Evolutionary conservation across 345 rosid genomes (phyloP).

Genomic region (Corymbia maculata): DNA sequence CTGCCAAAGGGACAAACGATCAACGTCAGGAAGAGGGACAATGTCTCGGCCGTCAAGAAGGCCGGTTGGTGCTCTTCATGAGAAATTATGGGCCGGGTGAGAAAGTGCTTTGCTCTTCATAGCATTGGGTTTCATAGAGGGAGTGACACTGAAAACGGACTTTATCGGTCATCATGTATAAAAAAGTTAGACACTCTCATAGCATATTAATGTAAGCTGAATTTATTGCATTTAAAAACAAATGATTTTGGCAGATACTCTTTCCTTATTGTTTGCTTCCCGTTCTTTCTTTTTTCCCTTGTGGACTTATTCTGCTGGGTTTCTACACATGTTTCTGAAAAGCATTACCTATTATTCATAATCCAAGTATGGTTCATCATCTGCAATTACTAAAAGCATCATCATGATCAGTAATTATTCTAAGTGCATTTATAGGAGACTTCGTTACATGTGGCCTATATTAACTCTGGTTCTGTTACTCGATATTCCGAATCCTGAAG

Average conservation of each 20-base stretch:
- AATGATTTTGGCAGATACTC: background rate
- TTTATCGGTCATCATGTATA: background rate
- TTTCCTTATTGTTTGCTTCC: background rate
- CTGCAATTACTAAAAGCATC: background rate
- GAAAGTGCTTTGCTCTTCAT: background rate
- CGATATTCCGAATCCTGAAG: background rate
- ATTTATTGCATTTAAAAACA: background rate
- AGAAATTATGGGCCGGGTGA: background rate
- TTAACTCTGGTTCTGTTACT: background rate
- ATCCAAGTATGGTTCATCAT: background rate
- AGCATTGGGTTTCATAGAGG: background rate
- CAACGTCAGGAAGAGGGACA: slow-evolving; percentile 48
- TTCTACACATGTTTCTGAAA: background rate
- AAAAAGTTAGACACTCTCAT: background rate
- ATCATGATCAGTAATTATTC: background rate
- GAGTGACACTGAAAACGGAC: background rate
- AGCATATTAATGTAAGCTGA: background rate
- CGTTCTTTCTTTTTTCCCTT: background rate
- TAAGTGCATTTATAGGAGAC: background rate
- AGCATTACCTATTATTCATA: background rate
- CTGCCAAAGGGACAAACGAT: slow-evolving; percentile 67
- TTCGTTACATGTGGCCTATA: background rate
- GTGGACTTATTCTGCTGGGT: background rate
- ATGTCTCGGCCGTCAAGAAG: slow-evolving; percentile 65
- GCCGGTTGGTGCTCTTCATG: slow-evolving; percentile 62